Evolutionary conservation across 2,329 filamentous ascomycete genomes (phyloP).

Genomic region (Claviceps humidiphila): DNA sequence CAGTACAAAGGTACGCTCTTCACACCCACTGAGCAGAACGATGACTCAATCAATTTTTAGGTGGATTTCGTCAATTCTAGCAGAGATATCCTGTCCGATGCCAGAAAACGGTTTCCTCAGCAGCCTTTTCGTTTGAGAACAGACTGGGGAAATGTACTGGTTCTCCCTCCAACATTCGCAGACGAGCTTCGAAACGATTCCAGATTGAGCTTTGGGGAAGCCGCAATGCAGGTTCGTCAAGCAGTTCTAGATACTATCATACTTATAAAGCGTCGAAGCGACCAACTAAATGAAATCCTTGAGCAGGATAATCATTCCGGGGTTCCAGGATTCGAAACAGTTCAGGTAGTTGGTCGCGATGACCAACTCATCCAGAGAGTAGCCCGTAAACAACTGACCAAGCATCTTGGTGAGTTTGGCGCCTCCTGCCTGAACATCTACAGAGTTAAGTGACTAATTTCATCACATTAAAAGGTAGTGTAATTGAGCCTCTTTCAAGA

Average conservation of each 20-base stretch:
- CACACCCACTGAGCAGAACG: not conserved
- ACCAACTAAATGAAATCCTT: not conserved
- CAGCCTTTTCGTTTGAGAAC: constrained; percentile 9
- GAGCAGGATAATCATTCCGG: not conserved
- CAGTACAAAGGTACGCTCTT: not conserved
- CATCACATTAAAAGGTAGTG: not conserved
- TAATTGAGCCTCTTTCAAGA: not conserved
- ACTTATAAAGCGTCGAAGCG: too few species aligned
- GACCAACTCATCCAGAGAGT: not conserved
- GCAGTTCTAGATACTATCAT: not conserved
- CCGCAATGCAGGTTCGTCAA: not conserved
- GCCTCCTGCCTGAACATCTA: not conserved
- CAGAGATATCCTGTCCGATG: not conserved
- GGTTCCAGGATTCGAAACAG: not conserved
- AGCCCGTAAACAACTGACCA: not conserved
- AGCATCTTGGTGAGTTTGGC: not conserved
- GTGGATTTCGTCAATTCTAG: not conserved
- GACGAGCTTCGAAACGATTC: constrained; percentile 13
- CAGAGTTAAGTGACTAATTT: not conserved
- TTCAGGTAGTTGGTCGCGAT: not conserved
- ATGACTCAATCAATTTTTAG: not conserved
- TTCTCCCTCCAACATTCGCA: constrained; percentile 9
- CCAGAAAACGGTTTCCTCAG: not conserved
- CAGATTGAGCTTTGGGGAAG: constrained; percentile 8
- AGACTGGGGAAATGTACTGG: constrained; percentile 9